phyloP scores from a whole-genome alignment of 202 grass and related monocot genomes.

The Setaria viridis region DNA sequence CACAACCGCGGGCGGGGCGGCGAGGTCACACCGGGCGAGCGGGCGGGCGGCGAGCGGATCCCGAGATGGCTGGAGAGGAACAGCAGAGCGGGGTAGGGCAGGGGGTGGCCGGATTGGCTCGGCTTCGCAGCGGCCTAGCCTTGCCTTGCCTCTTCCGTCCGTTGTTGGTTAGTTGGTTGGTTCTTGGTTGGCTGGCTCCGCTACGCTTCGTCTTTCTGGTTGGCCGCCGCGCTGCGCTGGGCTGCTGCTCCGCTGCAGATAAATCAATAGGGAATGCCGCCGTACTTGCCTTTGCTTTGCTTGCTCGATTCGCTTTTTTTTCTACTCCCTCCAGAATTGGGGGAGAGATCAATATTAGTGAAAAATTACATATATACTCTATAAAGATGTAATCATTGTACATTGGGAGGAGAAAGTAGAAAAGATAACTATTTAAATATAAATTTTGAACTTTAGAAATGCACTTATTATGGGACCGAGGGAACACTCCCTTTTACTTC shows the following conservation, averaged over 20 bases:
- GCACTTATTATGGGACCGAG: no score
- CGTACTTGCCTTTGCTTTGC: conserved; percentile 18
- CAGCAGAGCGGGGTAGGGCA: background rate
- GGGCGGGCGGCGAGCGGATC: conserved; percentile 31
- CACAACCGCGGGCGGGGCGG: background rate
- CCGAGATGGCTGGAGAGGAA: conserved; percentile 28
- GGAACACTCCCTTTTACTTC: background rate
- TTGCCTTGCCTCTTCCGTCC: conserved; percentile 37
- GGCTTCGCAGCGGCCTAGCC: conserved; percentile 45
- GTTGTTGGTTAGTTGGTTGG: conserved; percentile 42
- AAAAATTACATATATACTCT: no score
- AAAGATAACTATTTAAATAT: no score
- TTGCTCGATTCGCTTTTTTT: conserved; percentile 15
- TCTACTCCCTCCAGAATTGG: background rate
- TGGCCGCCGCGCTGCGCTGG: conserved; percentile 29
- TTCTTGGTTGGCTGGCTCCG: conserved; percentile 21
- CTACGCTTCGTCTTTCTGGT: conserved; percentile 44
- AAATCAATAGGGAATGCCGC: conserved; percentile 41
- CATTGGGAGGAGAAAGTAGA: no score
- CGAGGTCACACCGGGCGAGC: conserved; percentile 22
- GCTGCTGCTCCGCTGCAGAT: conserved; percentile 17
- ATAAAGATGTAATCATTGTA: no score
- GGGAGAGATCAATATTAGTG: no score
- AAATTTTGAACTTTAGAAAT: no score
- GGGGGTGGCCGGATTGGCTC: conserved; percentile 6